Conservation (phyloP, 192 early-diverging fungal species). For the Umbelopsis isabellina region DNA sequence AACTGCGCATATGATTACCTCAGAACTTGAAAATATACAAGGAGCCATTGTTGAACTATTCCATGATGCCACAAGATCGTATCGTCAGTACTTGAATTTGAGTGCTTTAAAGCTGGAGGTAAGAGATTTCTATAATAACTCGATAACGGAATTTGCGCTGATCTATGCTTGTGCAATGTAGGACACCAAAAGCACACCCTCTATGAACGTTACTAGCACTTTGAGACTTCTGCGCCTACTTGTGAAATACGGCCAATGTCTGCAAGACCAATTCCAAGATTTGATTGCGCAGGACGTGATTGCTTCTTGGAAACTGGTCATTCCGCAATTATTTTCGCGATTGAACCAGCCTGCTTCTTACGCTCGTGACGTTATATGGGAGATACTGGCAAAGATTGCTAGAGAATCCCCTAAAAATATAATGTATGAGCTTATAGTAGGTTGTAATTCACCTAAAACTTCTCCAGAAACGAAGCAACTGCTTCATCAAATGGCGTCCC, state of each 20-base stretch:
- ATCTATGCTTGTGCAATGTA: neutral
- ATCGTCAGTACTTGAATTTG: neutral
- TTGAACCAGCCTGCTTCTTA: slow-evolving; percentile 63
- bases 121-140: neutral
- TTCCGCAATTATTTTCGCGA: slow-evolving; percentile 78
- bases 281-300: slow-evolving; percentile 46
- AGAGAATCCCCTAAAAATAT: slow-evolving; percentile 62
- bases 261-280: slow-evolving; percentile 48
- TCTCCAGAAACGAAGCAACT: slow-evolving; percentile 41
- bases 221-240: slow-evolving; percentile 67
- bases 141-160: neutral
- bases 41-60: neutral
- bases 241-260: slow-evolving; percentile 57
- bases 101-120: neutral
- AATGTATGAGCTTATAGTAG: slow-evolving; percentile 68
- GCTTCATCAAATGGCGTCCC: slow-evolving; percentile 42
- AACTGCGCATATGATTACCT: neutral
- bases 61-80: neutral
- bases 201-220: slow-evolving; percentile 56
- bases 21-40: neutral
- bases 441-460: slow-evolving; percentile 48
- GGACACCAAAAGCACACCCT: slow-evolving; percentile 17
- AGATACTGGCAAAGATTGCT: slow-evolving; percentile 65
- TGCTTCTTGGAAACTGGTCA: slow-evolving; percentile 63
- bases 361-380: slow-evolving; percentile 55